phyloP scores from a whole-genome alignment of 2,329 filamentous ascomycete genomes.

The Phialocephala sp. region DNA sequence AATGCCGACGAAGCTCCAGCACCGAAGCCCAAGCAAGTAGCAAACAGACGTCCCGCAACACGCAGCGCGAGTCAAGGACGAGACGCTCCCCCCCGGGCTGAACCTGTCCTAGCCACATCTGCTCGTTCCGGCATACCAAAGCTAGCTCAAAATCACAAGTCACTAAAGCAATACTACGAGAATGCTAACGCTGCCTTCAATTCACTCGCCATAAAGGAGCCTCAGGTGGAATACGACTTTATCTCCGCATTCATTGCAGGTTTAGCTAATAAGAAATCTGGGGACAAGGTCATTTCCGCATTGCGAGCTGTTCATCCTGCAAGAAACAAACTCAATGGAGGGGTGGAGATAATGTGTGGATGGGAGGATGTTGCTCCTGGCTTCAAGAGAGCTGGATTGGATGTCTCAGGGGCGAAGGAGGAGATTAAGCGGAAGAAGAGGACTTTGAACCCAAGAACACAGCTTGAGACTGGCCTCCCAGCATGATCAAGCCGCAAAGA shows the following conservation, averaged over 20 bases:
- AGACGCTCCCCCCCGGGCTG: background rate
- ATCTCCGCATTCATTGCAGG: conserved; percentile 33
- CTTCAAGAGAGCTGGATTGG: conserved; percentile 22
- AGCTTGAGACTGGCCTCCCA: conserved; percentile 18
- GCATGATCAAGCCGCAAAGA: background rate
- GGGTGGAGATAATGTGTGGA: conserved; percentile 30
- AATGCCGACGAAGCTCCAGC: background rate
- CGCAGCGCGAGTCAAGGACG: conserved; percentile 10
- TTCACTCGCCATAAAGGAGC: conserved; percentile 8
- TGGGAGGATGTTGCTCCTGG: conserved; percentile 33
- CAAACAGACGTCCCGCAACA: conserved; percentile 7
- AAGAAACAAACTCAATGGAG: conserved; percentile 25
- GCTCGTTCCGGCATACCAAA: conserved; percentile 1
- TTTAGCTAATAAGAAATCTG: conserved; percentile 20
- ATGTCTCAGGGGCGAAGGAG: conserved; percentile 2
- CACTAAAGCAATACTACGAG: conserved; percentile 18
- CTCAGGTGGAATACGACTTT: conserved; percentile 28
- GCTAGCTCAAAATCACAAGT: conserved; percentile 13
- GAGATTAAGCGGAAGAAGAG: conserved; percentile 18
- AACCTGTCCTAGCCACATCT: background rate
- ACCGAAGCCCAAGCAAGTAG: conserved; percentile 7
- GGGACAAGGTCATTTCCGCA: conserved; percentile 25
- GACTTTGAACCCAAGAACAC: conserved; percentile 17
- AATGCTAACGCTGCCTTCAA: conserved; percentile 2
- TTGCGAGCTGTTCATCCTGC: conserved; percentile 26